A percentile compares a stretch with the other conserved stretches of the same genome.
phyloP scores from a whole-genome alignment of 2,329 filamentous ascomycete genomes.

The Phyllosticta ampelicida region DNA sequence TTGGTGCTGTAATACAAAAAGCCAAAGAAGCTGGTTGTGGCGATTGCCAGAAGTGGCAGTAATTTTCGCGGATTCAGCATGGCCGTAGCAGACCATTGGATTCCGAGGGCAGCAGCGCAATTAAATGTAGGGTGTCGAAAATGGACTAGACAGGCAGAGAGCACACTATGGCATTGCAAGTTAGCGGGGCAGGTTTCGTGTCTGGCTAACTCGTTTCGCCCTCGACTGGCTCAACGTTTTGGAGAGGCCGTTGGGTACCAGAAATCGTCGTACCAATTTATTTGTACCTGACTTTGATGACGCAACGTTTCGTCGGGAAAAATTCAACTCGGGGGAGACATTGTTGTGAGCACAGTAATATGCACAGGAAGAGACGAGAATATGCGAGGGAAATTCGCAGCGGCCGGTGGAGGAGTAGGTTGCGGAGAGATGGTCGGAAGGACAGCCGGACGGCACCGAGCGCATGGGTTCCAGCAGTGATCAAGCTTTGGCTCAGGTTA shows the following conservation, averaged over 20 bases:
- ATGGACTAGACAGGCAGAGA: background rate
- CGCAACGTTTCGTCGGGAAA: background rate
- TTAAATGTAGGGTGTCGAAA: background rate
- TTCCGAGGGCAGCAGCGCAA: slow-evolving; percentile 1
- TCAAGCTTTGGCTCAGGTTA: background rate
- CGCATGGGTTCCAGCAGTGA: background rate
- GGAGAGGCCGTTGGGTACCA: background rate
- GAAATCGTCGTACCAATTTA: background rate
- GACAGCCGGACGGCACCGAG: background rate
- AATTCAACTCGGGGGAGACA: background rate
- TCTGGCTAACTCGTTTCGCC: background rate
- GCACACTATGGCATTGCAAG: background rate
- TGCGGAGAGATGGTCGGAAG: background rate
- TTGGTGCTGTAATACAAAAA: slow-evolving; percentile 27
- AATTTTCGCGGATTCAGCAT: slow-evolving; percentile 16
- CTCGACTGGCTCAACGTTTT: background rate
- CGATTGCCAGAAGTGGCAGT: slow-evolving; percentile 22
- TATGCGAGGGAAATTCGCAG: background rate
- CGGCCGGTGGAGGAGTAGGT: background rate
- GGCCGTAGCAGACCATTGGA: background rate
- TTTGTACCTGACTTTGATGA: background rate
- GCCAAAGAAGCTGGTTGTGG: slow-evolving; percentile 19
- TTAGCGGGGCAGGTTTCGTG: background rate
- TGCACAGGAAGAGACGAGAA: background rate
- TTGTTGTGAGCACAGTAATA: background rate